These are phyloP conservation scores for Achaetomiella virescens DNA, from an alignment of 495 filamentous ascomycete species.

Conservation along the genomic window DNA sequence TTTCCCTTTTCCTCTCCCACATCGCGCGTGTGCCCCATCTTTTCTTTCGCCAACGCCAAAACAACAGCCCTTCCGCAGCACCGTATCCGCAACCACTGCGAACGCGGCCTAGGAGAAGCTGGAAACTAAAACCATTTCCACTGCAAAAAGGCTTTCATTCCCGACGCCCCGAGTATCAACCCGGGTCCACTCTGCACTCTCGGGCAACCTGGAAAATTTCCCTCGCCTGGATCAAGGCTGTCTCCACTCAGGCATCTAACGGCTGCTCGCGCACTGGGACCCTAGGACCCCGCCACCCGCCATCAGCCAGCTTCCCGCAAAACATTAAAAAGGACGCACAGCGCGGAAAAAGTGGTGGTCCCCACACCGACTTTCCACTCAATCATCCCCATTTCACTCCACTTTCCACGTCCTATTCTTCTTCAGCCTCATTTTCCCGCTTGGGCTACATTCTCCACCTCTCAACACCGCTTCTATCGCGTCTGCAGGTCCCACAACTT, in stretches of 20 bases:
- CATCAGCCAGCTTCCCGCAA: slow-evolving; percentile 25
- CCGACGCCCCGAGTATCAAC: neutral
- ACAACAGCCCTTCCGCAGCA: neutral
- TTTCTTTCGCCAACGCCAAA: slow-evolving; percentile 10
- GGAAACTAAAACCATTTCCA: slow-evolving; percentile 6
- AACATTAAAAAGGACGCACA: slow-evolving; percentile 27
- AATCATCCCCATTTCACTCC: slow-evolving; percentile 33
- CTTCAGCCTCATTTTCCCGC: slow-evolving; percentile 34
- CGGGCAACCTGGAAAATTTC: slow-evolving; percentile 18
- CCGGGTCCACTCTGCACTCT: neutral
- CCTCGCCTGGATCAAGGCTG: slow-evolving; percentile 12
- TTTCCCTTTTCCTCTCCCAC: slow-evolving; percentile 18
- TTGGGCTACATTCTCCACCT: slow-evolving; percentile 28
- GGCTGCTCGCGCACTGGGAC: slow-evolving; percentile 20
- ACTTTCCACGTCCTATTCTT: slow-evolving; percentile 29
- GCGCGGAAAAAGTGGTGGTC: slow-evolving; percentile 24
- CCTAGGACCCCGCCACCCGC: slow-evolving; percentile 21
- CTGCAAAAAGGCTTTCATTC: slow-evolving; percentile 4
- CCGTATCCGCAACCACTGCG: neutral
- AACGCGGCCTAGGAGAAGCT: neutral
- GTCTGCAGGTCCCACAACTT: slow-evolving; percentile 18
- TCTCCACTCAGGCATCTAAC: slow-evolving; percentile 21
- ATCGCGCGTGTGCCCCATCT: slow-evolving; percentile 12
- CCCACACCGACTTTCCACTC: slow-evolving; percentile 33
- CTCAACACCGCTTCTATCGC: slow-evolving; percentile 15